Percentiles rank a stretch among this genome's conserved stretches.
These are phyloP conservation scores for Backusella tuberculispora DNA, from an alignment of 192 early-diverging fungal species.

Conservation along the genomic window DNA sequence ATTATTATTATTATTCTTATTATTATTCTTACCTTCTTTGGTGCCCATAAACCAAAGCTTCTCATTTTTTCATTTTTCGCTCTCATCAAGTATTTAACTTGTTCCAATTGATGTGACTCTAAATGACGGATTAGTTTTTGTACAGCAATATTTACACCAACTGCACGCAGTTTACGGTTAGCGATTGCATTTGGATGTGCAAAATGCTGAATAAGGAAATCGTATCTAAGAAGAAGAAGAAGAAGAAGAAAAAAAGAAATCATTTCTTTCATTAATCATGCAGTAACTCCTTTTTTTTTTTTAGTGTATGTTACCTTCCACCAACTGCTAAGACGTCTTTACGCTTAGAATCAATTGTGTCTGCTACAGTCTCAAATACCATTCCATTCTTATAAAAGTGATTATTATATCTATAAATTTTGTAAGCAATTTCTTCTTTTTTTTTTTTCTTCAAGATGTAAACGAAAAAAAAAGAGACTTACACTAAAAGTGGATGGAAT, in stretches of 20 bases:
- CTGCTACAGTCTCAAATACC: conserved; percentile 57
- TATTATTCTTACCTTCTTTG: conserved; percentile 41
- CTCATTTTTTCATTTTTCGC: conserved; percentile 46
- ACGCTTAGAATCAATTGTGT: conserved; percentile 50
- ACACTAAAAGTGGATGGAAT: conserved; percentile 57
- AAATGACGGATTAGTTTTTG: conserved; percentile 70
- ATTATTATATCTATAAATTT: conserved; percentile 47
- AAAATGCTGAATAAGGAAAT: conserved; percentile 57
- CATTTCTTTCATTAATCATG: neutral
- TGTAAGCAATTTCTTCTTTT: neutral
- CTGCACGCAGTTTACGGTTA: conserved; percentile 52
- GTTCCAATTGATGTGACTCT: conserved; percentile 59
- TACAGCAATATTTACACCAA: conserved; percentile 85
- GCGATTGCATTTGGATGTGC: conserved; percentile 45
- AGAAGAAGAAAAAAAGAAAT: no score
- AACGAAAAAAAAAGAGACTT: conserved; percentile 25
- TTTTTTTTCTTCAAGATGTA: neutral
- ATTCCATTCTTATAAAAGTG: conserved; percentile 63
- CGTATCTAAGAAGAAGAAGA: conserved; percentile 44
- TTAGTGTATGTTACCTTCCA: conserved; percentile 40
- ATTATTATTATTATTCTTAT: conserved; percentile 17
- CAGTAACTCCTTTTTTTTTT: neutral
- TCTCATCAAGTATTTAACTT: conserved; percentile 39
- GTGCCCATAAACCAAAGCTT: conserved; percentile 54
- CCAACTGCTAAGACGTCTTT: conserved; percentile 61